Base-by-base conservation (phyloP, 2,329 filamentous ascomycete genomes). In the Ceratocystis lukuohia region DNA sequence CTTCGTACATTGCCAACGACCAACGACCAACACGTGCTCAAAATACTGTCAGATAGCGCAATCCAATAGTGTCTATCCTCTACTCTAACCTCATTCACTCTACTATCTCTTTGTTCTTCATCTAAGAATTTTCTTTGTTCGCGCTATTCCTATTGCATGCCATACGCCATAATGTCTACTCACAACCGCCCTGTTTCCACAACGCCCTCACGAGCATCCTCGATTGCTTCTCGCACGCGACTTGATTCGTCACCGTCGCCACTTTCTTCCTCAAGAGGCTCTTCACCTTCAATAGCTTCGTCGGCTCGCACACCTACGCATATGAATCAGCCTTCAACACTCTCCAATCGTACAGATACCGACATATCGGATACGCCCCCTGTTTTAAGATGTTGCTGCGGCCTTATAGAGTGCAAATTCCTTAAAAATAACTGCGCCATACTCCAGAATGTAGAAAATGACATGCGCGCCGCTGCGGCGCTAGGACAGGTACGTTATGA, bases 401-500 rank as follows among this genome's bases (percentile, higher is more conserved):
- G 91, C 66, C 86, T 85, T 70, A 74, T 80, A 69, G 86, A 91
- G 72, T 97, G 93, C 76, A 82, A 86, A 71, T 90, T 88, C 74
- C 81, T 96, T 69, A 85, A 84, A 75, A 87, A 92, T 77, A 96
- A 93, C 76, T 87, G 86, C 75, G 81, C 82, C 59, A 81, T 91
- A 69, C 80, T 97, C 61, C 86, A 90, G 71, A 87, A 84, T 69
- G 82, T 97, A 70, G 93, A 97, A 77, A 88, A 87, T 71, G 90
- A 96, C 77, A 88, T 96, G 65, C 86, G 87, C 71, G 90, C 85
- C 64, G 94, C 94, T 50, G 94, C 91, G 62, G 83, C 88, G 74
- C 82, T 96, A 72, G 94, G 94, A 70, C 89, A 96, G 88, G 93
- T 96, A 87, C 74, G 89, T 84, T 70, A 7, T n/a, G 15, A 33